phyloP scores from a whole-genome alignment of 169 alveolate species.

The Gregarina niphandrodes region DNA sequence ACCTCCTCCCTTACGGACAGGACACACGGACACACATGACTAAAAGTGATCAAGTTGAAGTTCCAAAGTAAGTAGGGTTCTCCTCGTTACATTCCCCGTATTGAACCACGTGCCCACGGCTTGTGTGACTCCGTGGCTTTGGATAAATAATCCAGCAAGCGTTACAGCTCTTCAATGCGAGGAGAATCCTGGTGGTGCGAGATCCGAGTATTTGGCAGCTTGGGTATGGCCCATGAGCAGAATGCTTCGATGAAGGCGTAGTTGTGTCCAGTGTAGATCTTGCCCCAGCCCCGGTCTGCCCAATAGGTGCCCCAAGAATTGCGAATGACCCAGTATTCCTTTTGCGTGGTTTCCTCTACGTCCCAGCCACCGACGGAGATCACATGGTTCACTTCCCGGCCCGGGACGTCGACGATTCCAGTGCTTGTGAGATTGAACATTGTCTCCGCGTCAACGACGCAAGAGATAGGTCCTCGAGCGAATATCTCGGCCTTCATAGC shows the following conservation, averaged over 20 bases:
- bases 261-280: constrained; percentile 37
- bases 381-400: constrained; percentile 30
- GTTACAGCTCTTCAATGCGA: too few relatives aligned
- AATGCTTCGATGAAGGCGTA: constrained; percentile 28
- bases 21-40: too few relatives aligned
- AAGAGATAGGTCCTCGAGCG: constrained; percentile 38
- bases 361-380: constrained; percentile 55
- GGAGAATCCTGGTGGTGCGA: too few relatives aligned
- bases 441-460: constrained; percentile 22
- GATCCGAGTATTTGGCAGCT: too few relatives aligned
- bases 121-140: too few relatives aligned
- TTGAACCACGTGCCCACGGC: too few relatives aligned
- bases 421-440: too few relatives aligned
- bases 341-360: constrained; percentile 10
- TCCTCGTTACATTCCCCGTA: too few relatives aligned
- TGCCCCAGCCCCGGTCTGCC: constrained; percentile 49
- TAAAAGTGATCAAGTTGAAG: too few relatives aligned
- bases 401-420: constrained; percentile 5
- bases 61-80: too few relatives aligned
- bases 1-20: too few relatives aligned
- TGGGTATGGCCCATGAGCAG: constrained; percentile 36
- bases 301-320: constrained; percentile 59
- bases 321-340: constrained; percentile 34
- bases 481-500: constrained; percentile 40
- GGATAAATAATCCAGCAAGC: too few relatives aligned